phyloP scores from a whole-genome alignment of 129 eudicot species.

The Sambucus nigra region DNA sequence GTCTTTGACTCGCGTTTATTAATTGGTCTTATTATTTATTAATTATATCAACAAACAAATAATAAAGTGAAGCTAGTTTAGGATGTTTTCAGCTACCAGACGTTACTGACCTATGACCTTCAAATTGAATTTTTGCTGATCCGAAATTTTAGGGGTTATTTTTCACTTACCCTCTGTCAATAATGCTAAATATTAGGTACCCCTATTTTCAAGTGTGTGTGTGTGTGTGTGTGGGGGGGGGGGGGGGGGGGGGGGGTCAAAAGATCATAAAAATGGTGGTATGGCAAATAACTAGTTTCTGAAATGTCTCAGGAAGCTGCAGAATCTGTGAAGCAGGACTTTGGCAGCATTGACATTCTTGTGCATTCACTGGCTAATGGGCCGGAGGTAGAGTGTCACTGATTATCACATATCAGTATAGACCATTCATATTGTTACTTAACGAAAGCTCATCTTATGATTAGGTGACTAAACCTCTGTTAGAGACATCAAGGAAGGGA shows the following conservation, averaged over 20 bases:
- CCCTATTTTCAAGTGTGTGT: no score
- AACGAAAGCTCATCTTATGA: constrained; percentile 1
- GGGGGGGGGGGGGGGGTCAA: no score
- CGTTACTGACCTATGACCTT: constrained; percentile 5
- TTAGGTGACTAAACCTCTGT: constrained; percentile 79
- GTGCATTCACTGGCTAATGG: constrained; percentile 99
- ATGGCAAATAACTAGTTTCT: no score
- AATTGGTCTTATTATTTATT: no score
- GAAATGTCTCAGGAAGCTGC: constrained; percentile 65
- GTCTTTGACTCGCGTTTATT: no score
- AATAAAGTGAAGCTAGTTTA: not conserved
- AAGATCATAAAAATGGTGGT: no score
- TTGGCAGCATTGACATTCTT: constrained; percentile 90
- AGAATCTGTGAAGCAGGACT: constrained; percentile 78
- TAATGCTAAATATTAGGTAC: no score
- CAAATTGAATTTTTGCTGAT: not conserved
- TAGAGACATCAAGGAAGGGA: constrained; percentile 91
- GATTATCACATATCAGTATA: not conserved
- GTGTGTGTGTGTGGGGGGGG: no score
- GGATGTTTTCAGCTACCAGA: not conserved
- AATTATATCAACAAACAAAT: no score
- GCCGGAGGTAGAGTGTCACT: constrained; percentile 55
- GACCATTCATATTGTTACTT: constrained; percentile 3
- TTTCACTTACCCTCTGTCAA: no score
- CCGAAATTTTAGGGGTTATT: no score